Percentiles rank a stretch among this genome's conserved stretches.
Conservation (phyloP, 352 stramenopile species). For the Pythium biforme region DNA sequence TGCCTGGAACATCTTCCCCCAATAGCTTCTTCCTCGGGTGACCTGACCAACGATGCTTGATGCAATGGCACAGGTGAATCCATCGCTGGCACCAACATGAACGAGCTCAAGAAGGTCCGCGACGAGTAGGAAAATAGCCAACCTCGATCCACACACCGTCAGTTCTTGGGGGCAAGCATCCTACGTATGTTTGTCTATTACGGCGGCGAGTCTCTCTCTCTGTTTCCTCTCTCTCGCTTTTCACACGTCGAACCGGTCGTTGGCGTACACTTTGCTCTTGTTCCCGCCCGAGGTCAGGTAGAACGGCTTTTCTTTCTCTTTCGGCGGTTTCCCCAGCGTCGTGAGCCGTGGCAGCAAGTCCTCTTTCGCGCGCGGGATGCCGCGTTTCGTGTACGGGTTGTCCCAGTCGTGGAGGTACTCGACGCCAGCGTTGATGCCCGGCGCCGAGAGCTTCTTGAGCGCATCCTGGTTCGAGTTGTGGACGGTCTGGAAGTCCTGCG, state of each 20-base stretch:
- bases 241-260: constrained; percentile 68
- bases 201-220: not conserved
- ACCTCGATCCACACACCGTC: too few species aligned
- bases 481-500: constrained; percentile 48
- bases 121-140: too few species aligned
- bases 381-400: constrained; percentile 73
- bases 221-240: too few species aligned
- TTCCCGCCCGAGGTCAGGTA: constrained; percentile 60
- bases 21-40: too few species aligned
- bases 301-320: constrained; percentile 42
- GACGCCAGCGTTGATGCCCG: constrained; percentile 51
- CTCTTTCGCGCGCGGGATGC: constrained; percentile 44
- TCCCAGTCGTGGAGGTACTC: constrained; percentile 61
- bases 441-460: constrained; percentile 35
- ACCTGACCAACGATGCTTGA: not conserved
- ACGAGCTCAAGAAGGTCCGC: constrained; percentile 82
- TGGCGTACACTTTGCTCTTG: constrained; percentile 65
- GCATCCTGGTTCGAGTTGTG: constrained; percentile 48
- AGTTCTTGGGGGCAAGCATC: too few species aligned
- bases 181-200: not conserved
- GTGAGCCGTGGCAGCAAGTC: constrained; percentile 49
- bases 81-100: constrained; percentile 83
- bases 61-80: constrained; percentile 40
- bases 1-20: too few species aligned
- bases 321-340: constrained; percentile 40